Evolutionary conservation across 352 stramenopile genomes (phyloP), one percentile per base, ranked within the genome.

Genomic region (Aphanomyces stellatus): DNA sequence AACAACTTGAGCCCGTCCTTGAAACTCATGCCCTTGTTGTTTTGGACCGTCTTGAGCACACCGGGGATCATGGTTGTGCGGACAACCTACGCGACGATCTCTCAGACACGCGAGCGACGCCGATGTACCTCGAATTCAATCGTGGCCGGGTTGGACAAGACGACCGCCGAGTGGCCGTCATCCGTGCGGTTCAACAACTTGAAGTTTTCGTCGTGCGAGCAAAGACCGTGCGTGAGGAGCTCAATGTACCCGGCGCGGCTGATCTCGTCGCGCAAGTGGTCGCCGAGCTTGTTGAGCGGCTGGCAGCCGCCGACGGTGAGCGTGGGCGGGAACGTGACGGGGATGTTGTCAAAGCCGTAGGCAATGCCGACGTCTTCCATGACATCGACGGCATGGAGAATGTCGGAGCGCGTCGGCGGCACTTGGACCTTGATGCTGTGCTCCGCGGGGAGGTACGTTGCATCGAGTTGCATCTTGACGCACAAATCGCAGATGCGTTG

Each of bases 271-370:
- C 98, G 90, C 40, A 99, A 74, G 59, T 98, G 86, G 76, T 99
- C 98, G 25, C 90, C 90, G 37, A 99, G 85, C 65, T 98, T 95
- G 82, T 99, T 99, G 2, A 99, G 81, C 8, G 97, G 97, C 73
- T 99, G 94, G 43, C 97, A 86, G 57, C 82, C 81, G 60, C 96
- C 98, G 27, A 99, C 97, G 7, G 95, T 98, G 73, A 96, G 87
- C 40, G 96, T 99, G 17, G 81, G 73, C 31, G 98, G 97, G 34
- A 99, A 87, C 65, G 82, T 97, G 42, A 93, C 92, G 43, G 92
- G 88, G 73, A 99, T 99, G 70, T 99, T 99, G 85, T 99, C 99
- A 77, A 99, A 99, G 41, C 98, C 98, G 77, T 99, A 99, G 1
- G 98, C 97, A 71, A 99, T 99, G 42, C 95, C 97, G 27, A 99